Evolutionary conservation across 345 rosid species (phyloP).

Genomic region (Iberis pinnata): DNA sequence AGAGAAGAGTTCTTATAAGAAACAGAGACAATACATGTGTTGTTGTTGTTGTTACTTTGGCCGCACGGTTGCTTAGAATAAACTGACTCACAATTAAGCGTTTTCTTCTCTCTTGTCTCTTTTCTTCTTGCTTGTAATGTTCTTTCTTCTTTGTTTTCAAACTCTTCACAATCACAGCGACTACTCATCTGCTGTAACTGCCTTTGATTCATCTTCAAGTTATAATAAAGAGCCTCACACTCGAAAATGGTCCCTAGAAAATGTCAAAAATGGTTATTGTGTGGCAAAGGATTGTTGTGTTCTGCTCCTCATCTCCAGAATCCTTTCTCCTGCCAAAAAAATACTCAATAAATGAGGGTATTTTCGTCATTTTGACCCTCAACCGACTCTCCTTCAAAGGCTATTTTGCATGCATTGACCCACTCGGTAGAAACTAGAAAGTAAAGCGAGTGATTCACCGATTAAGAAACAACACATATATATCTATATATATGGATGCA

Average conservation of each 20-base stretch:
- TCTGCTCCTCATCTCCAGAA: slow-evolving; percentile 8
- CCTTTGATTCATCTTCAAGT: slow-evolving; percentile 23
- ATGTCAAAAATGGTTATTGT: slow-evolving; percentile 27
- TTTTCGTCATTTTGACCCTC: slow-evolving; percentile 7
- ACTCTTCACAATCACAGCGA: slow-evolving; percentile 23
- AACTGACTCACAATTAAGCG: slow-evolving; percentile 24
- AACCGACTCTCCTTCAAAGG: neutral
- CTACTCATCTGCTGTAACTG: slow-evolving; percentile 22
- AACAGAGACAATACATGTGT: slow-evolving; percentile 26
- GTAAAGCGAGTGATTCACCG: slow-evolving; percentile 20
- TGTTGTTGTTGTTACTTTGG: slow-evolving; percentile 17
- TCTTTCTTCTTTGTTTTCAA: neutral
- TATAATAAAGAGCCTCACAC: slow-evolving; percentile 25
- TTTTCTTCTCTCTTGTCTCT: slow-evolving; percentile 4
- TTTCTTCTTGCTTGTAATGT: slow-evolving; percentile 12
- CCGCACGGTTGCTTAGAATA: slow-evolving; percentile 29
- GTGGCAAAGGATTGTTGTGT: slow-evolving; percentile 25
- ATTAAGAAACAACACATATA: slow-evolving; percentile 19
- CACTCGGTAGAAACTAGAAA: slow-evolving; percentile 1
- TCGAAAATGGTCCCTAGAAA: slow-evolving; percentile 27
- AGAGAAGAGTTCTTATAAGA: slow-evolving; percentile 18
- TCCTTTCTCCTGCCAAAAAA: neutral
- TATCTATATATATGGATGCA: slow-evolving; percentile 3
- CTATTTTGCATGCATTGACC: too few relatives aligned
- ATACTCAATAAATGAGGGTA: slow-evolving; percentile 3